phyloP scores from a whole-genome alignment of 148 eudicot genomes.

The Hydrangea macrophylla region DNA sequence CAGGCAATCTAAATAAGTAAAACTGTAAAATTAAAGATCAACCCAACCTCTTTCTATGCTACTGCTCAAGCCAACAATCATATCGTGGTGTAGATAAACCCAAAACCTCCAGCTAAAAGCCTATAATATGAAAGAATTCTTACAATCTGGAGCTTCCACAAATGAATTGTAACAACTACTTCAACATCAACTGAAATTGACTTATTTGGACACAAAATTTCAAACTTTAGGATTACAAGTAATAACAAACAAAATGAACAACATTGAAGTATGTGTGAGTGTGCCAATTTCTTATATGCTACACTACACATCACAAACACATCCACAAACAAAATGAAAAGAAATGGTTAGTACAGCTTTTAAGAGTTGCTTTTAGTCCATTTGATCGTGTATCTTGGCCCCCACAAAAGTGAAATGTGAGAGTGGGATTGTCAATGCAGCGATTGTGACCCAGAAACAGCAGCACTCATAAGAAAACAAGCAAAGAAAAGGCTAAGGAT shows the following conservation, averaged over 20 bases:
- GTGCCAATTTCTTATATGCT: too few species aligned
- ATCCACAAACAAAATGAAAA: too few species aligned
- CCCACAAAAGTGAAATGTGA: too few species aligned
- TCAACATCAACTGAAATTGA: not conserved
- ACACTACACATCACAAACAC: too few species aligned
- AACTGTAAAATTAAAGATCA: not conserved
- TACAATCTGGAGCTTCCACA: not conserved
- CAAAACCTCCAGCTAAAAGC: not conserved
- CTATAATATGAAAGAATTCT: not conserved
- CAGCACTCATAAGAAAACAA: too few species aligned
- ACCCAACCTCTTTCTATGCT: not conserved
- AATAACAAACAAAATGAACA: not conserved
- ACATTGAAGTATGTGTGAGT: not conserved
- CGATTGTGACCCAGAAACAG: too few species aligned
- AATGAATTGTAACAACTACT: not conserved
- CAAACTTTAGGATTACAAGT: not conserved
- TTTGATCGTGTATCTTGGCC: too few species aligned
- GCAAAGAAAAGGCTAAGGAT: too few species aligned
- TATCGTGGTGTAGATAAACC: not conserved
- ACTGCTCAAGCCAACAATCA: not conserved
- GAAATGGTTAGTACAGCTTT: too few species aligned
- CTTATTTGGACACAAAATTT: not conserved
- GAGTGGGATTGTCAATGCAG: too few species aligned
- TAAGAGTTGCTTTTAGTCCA: too few species aligned
- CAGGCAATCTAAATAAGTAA: not conserved